Base-by-base conservation (phyloP, 352 stramenopile species). In the Pythium plurisporium region DNA sequence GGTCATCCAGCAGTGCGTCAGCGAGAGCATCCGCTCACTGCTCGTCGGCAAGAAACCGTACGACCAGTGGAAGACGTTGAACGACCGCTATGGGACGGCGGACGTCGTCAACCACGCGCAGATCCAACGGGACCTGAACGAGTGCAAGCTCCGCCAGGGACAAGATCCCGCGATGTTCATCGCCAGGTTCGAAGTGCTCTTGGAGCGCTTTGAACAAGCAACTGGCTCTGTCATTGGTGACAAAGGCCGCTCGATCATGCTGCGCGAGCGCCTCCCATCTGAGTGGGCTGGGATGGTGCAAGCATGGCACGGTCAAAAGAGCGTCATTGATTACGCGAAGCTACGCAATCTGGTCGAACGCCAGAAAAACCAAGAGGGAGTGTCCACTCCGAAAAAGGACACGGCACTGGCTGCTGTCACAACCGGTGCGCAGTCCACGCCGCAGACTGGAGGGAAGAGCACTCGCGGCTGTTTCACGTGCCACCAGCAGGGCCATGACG, bases 371-470 rank as follows among this genome's bases (percentile, higher is more conserved):
- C 29, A 42, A 30, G 4, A n/a, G 7, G 15, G 25, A 29, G 4
- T 17, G 15, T 11, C 45, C 3, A 53, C 29, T 17, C 47, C 47
- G 47, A 54, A 43, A 22, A 54, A 42, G 33, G 47, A 54, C 5
- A 54, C 47, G 19, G 47, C 47, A 8, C 47, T 54, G 8, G 47
- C 47, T 5, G 47, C 33, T 6, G 34, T 30, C 47, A 36, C 12
- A 12, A 44, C 12, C 22, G 31, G 33, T 31, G 47, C 3, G 22
- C 4, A 15, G 11, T 3, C 19, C 4, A 31, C 41, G 22, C 47
- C 31, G 7, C n/a, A 29, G 14, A 36, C 7, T 36, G 12, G 15
- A 1, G 20, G 31, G 9, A 54, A 54, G 22, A 54, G 14, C 4
- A 2, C 29, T 4, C 47, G 33, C 14, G 47, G 31, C 14, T 54